Percentiles rank a stretch among this genome's conserved stretches.
phyloP scores from a whole-genome alignment of 1,139 yeast genomes.

The Magnusiomyces suaveolens region DNA sequence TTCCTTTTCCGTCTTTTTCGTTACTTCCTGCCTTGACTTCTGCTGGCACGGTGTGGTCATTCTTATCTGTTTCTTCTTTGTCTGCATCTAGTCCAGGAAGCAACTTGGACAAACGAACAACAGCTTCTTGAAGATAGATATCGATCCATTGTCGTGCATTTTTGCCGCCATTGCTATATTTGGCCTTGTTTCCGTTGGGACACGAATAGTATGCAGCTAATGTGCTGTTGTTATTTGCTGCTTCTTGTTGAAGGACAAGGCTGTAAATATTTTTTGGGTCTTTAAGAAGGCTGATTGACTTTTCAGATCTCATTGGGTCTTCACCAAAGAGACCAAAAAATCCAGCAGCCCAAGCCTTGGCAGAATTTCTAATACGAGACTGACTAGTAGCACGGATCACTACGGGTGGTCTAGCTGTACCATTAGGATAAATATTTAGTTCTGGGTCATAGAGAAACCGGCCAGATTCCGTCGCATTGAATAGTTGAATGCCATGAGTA shows the following conservation, averaged over 20 bases:
- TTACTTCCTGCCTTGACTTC: background rate
- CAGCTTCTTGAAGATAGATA: constrained; percentile 35
- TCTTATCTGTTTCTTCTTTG: background rate
- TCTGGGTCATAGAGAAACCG: constrained; percentile 21
- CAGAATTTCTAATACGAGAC: constrained; percentile 35
- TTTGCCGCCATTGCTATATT: constrained; percentile 20
- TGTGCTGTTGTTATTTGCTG: constrained; percentile 33
- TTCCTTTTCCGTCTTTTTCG: background rate
- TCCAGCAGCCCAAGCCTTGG: constrained; percentile 39
- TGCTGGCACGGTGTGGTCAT: background rate
- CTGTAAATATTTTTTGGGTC: constrained; percentile 22
- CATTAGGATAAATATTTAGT: constrained; percentile 29
- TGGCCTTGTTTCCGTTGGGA: constrained; percentile 29
- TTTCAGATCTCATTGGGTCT: constrained; percentile 18
- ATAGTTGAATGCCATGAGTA: constrained; percentile 33
- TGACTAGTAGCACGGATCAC: constrained; percentile 35
- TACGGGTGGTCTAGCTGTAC: constrained; percentile 29
- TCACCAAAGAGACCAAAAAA: constrained; percentile 35
- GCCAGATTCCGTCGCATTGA: constrained; percentile 25
- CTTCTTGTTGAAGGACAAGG: constrained; percentile 31
- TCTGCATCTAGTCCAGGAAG: constrained; percentile 34
- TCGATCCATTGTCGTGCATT: constrained; percentile 30
- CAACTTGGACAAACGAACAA: constrained; percentile 35
- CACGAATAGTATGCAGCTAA: constrained; percentile 36
- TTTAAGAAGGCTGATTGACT: constrained; percentile 10